phyloP scores from a whole-genome alignment of 805 yeast species.

The Schwanniomyces yamadae region DNA sequence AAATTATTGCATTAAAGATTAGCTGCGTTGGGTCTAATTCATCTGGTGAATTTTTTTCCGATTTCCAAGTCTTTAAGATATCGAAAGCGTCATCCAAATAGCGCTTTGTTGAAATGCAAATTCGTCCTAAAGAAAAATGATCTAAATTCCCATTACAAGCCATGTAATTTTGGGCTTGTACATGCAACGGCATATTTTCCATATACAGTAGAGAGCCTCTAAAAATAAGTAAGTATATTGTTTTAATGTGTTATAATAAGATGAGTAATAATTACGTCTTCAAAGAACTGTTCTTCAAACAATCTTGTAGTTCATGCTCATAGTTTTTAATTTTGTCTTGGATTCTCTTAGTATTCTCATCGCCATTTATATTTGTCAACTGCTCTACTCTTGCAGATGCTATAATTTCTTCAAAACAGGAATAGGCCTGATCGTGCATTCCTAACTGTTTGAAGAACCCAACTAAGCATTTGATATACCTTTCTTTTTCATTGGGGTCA shows the following conservation, averaged over 20 bases:
- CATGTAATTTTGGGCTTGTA: slow-evolving; percentile 19
- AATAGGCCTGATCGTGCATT: slow-evolving; percentile 9
- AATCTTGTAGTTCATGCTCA: slow-evolving; percentile 4
- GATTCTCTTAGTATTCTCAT: neutral
- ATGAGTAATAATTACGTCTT: slow-evolving; percentile 4
- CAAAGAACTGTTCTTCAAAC: neutral
- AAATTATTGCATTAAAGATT: slow-evolving; percentile 12
- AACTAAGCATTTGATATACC: slow-evolving; percentile 14
- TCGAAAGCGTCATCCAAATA: slow-evolving; percentile 6
- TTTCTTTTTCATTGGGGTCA: slow-evolving; percentile 12
- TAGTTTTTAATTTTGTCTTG: slow-evolving; percentile 5
- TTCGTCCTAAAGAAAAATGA: slow-evolving; percentile 16
- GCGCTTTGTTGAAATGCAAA: slow-evolving; percentile 11
- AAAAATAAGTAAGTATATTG: slow-evolving; percentile 1
- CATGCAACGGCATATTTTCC: slow-evolving; percentile 14
- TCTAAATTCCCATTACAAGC: slow-evolving; percentile 15
- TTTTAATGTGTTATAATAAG: neutral
- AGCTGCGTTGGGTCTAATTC: slow-evolving; percentile 8
- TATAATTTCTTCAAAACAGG: slow-evolving; percentile 13
- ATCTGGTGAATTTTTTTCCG: too few relatives aligned
- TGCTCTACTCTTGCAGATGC: slow-evolving; percentile 7
- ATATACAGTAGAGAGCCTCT: neutral
- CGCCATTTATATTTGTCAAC: slow-evolving; percentile 5
- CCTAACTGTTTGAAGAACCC: slow-evolving; percentile 16
- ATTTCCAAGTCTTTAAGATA: slow-evolving; percentile 1